Evolutionary conservation across 495 filamentous ascomycete genomes (phyloP), one percentile per base, ranked within the genome.

Genomic region (Hypoxylon trugodes): DNA sequence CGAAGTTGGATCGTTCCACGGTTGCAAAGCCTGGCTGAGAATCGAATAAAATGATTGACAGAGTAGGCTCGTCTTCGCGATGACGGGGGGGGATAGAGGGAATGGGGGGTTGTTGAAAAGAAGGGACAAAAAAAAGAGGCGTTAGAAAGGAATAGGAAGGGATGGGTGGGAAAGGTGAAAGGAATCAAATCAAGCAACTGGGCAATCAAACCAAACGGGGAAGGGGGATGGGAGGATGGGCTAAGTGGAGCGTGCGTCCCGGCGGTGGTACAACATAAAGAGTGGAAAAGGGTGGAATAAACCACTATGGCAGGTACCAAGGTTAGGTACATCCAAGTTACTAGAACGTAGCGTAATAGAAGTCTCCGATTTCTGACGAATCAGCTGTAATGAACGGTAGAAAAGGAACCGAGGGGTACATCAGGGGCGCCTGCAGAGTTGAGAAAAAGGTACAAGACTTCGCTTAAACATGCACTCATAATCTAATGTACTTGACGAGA

Each of bases 101-200:
- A 58, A 37, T 50, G 61, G 63, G 50, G 64, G 53, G 40, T 61
- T 49, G 47, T 58, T 62, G 56, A 65, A 64, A 68, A 65, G 45
- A 59, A 49, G 38, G 40, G 36, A 60, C 32, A 45, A 45, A 41
- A 40, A 47, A 49, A 52, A 41, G 28, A 56, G 9, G 59, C 38
- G 47, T 59, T 21, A 48, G 52, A 51, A 54, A 26, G 32, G 62
- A 45, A 57, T 75, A 38, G 57, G 61, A 52, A 61, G 53, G 77
- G 78, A 75, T 74, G 73, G 63, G 67, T 49, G 38, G 40, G 41
- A 63, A 61, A 65, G 66, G 49, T 61, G 57, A 71, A 69, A 59
- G 62, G 56, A 70, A 78, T 59, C 65, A 63, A n/a, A 28, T 37
- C 41, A 36, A 46, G 28, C 22, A 43, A 21, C 50, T 18, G 46